Conservation (phyloP, 2,329 filamentous ascomycete species). For the Aureobasidium sp. region DNA sequence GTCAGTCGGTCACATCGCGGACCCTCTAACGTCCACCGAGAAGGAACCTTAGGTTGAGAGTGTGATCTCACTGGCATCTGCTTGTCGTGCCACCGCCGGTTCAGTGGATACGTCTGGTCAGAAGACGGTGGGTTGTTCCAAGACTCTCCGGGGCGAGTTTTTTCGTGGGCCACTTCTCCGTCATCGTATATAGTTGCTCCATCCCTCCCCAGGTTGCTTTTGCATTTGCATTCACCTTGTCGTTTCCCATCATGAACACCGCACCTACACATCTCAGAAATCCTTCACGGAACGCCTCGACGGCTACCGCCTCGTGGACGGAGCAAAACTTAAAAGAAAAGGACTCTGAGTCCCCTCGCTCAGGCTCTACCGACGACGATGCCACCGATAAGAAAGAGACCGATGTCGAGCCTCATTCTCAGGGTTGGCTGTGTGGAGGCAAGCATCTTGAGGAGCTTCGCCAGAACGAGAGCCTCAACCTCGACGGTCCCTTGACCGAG, state of each 20-base stretch:
- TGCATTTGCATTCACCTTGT: conserved; percentile 2
- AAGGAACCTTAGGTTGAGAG: conserved; percentile 13
- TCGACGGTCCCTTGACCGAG: conserved; percentile 34
- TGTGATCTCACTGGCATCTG: conserved; percentile 14
- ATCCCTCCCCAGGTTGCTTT: conserved; percentile 1
- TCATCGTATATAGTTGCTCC: conserved; percentile 12
- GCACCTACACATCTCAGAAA: conserved; percentile 3
- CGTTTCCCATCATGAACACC: conserved; percentile 9
- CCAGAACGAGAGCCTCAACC: conserved; percentile 26
- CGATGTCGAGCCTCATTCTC: conserved; percentile 6
- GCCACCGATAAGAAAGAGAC: conserved; percentile 9
- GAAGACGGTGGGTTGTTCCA: conserved; percentile 6
- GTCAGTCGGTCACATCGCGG: conserved; percentile 16
- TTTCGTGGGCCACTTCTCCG: conserved; percentile 4
- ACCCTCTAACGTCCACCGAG: conserved; percentile 13
- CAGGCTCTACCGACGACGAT: background rate
- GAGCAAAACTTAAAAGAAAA: conserved; percentile 12
- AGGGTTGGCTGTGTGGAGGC: conserved; percentile 31
- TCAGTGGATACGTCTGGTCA: conserved; percentile 10
- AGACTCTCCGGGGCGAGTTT: conserved; percentile 11
- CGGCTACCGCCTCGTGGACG: background rate
- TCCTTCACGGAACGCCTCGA: background rate
- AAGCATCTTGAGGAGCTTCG: conserved; percentile 30
- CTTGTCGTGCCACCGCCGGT: conserved; percentile 6
- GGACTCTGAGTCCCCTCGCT: conserved; percentile 3